Percentiles rank a stretch among this genome's conserved stretches.
These are phyloP conservation scores for Sphagnurus paluster DNA, from an alignment of 1,284 basidiomycete species.

Conservation along the genomic window DNA sequence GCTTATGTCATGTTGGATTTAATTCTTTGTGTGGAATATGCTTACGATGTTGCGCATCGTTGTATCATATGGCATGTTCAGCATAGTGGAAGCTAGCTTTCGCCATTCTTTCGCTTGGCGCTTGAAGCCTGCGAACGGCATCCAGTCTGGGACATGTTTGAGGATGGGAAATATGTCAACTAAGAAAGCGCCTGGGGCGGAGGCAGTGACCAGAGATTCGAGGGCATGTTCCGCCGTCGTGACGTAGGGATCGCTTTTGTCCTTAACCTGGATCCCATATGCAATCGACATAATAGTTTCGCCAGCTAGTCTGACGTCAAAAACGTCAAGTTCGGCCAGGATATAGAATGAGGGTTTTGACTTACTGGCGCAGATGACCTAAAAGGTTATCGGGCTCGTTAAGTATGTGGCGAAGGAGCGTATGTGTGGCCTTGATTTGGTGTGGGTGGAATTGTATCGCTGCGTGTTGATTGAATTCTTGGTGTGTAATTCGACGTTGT, in stretches of 20 bases:
- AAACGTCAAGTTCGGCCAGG: neutral
- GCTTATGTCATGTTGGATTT: neutral
- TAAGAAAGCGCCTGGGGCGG: constrained; percentile 22
- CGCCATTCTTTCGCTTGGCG: constrained; percentile 37
- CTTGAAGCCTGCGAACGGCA: constrained; percentile 43
- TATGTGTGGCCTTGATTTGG: constrained; percentile 18
- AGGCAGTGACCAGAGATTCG: constrained; percentile 14
- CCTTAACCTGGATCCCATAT: constrained; percentile 19
- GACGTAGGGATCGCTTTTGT: constrained; percentile 22
- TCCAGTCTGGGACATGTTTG: constrained; percentile 41
- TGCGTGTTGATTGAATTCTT: constrained; percentile 21
- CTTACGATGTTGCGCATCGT: constrained; percentile 26
- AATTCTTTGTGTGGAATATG: neutral
- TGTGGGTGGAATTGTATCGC: constrained; percentile 16
- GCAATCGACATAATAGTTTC: constrained; percentile 27
- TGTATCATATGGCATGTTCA: constrained; percentile 34
- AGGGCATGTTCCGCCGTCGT: constrained; percentile 15
- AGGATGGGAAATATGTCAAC: constrained; percentile 25
- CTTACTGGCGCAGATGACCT: constrained; percentile 25
- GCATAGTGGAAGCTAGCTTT: constrained; percentile 21
- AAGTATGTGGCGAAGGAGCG: constrained; percentile 22
- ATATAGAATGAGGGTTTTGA: neutral
- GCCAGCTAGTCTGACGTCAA: constrained; percentile 19
- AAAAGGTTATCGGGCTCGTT: constrained; percentile 21
- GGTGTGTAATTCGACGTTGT: constrained; percentile 19